phyloP scores from a whole-genome alignment of 2,329 filamentous ascomycete genomes.

The Fusarium sp. region DNA sequence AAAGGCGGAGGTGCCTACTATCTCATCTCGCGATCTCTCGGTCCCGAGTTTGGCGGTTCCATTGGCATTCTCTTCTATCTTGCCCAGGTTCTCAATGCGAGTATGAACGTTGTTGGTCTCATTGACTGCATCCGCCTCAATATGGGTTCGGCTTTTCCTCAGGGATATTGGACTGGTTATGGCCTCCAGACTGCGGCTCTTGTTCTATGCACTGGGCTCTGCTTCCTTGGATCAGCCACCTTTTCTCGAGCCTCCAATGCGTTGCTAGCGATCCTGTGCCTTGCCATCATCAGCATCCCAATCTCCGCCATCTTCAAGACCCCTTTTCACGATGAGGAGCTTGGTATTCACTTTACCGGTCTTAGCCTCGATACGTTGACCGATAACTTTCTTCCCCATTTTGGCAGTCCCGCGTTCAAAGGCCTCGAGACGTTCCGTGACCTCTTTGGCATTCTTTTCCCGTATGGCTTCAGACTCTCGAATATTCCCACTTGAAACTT shows the following conservation, averaged over 20 bases:
- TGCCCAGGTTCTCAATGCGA: conserved; percentile 89
- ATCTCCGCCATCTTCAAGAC: conserved; percentile 76
- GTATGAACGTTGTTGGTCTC: conserved; percentile 87
- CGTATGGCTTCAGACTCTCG: conserved; percentile 51
- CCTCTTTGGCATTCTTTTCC: conserved; percentile 88
- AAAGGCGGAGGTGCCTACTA: conserved; percentile 91
- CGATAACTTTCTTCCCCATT: conserved; percentile 80
- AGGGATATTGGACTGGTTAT: conserved; percentile 82
- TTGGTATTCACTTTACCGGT: conserved; percentile 82
- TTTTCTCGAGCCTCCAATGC: conserved; percentile 86
- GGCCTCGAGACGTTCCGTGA: conserved; percentile 80
- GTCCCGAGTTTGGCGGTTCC: conserved; percentile 89
- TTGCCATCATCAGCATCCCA: conserved; percentile 85
- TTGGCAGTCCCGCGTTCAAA: conserved; percentile 69
- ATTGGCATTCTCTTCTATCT: conserved; percentile 91
- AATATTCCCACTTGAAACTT: conserved; percentile 36
- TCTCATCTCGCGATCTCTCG: conserved; percentile 85
- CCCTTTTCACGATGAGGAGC: conserved; percentile 73
- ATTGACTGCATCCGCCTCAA: conserved; percentile 86
- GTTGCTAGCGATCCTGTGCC: conserved; percentile 75
- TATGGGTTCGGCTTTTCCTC: conserved; percentile 73
- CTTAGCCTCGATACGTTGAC: conserved; percentile 76
- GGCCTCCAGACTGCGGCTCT: conserved; percentile 79
- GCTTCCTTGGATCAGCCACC: conserved; percentile 81
- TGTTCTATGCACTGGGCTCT: conserved; percentile 77